phyloP scores from a whole-genome alignment of 1,284 basidiomycete species.

The Cryptococcus hybrid region DNA sequence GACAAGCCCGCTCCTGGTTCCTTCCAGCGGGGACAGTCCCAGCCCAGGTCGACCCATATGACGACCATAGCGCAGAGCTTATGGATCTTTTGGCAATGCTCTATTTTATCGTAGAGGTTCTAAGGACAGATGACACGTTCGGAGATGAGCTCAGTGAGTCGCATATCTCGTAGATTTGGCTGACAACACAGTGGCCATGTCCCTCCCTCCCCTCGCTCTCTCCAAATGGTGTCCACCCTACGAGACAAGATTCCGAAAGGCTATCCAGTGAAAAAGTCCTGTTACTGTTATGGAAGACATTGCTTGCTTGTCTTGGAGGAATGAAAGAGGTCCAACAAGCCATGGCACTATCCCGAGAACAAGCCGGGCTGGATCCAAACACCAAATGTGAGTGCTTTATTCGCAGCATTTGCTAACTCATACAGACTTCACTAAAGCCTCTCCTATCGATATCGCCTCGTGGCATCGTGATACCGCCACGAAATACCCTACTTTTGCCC shows the following conservation, averaged over 20 bases:
- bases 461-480: conserved; percentile 85
- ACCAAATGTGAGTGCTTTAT: conserved; percentile 56
- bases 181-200: conserved; percentile 72
- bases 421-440: conserved; percentile 69
- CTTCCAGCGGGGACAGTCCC: conserved; percentile 14
- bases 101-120: conserved; percentile 89
- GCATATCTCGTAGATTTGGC: neutral
- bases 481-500: conserved; percentile 89
- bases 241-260: conserved; percentile 93
- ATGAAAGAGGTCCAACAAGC: conserved; percentile 79
- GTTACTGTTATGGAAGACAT: conserved; percentile 93
- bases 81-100: conserved; percentile 89
- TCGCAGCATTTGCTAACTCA: neutral
- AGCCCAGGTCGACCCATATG: conserved; percentile 32
- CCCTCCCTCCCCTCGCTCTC: conserved; percentile 91
- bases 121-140: conserved; percentile 87
- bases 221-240: conserved; percentile 81
- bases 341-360: conserved; percentile 80
- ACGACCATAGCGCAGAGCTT: conserved; percentile 68
- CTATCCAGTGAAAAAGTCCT: conserved; percentile 97
- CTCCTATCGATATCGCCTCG: conserved; percentile 80
- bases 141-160: conserved; percentile 90
- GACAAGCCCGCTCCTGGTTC: conserved; percentile 9
- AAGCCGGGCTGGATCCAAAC: conserved; percentile 65
- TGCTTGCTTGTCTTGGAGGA: conserved; percentile 90